Conservation (phyloP, 78 protist species). For the Cyanophora paradoxa region DNA sequence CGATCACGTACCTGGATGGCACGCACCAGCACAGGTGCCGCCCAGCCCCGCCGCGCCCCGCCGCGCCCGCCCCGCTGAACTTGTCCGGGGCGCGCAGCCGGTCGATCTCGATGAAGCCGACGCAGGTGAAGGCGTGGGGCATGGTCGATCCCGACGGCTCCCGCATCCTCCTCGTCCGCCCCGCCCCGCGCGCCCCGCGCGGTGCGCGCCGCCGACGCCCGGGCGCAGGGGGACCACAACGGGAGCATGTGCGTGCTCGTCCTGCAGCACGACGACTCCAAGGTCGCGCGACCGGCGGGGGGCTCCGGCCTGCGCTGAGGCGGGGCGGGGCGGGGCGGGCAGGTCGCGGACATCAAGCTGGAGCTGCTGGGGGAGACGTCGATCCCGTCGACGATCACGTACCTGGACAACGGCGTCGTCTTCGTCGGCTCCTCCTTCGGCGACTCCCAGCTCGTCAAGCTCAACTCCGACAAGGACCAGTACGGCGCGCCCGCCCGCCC, state of each 20-base stretch:
- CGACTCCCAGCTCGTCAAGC: conserved; percentile 66
- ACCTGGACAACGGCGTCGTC: conserved; percentile 71
- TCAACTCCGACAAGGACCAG: conserved; percentile 32
- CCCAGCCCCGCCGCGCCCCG: too few species aligned
- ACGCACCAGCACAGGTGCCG: neutral
- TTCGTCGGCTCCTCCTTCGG: conserved; percentile 65
- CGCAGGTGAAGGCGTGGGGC: conserved; percentile 20
- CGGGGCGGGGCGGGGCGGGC: too few species aligned
- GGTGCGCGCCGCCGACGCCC: neutral
- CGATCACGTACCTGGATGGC: conserved; percentile 62
- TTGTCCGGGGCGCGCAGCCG: neutral
- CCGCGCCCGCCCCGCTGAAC: too few species aligned
- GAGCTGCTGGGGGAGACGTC: conserved; percentile 49
- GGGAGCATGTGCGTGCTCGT: neutral
- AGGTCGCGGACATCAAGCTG: conserved; percentile 15
- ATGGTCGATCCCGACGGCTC: conserved; percentile 38
- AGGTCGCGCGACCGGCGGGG: too few species aligned
- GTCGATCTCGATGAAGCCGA: neutral
- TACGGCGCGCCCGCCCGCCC: conserved; percentile 3
- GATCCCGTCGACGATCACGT: conserved; percentile 29
- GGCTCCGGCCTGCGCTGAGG: too few species aligned
- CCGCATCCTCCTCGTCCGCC: conserved; percentile 51
- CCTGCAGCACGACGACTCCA: conserved; percentile 7
- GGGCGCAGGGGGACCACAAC: neutral
- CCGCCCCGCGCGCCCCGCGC: neutral